Evolutionary conservation across 305 asterid genomes (phyloP), one percentile per base, ranked within the genome.

Genomic region (Fraxinus sp.): DNA sequence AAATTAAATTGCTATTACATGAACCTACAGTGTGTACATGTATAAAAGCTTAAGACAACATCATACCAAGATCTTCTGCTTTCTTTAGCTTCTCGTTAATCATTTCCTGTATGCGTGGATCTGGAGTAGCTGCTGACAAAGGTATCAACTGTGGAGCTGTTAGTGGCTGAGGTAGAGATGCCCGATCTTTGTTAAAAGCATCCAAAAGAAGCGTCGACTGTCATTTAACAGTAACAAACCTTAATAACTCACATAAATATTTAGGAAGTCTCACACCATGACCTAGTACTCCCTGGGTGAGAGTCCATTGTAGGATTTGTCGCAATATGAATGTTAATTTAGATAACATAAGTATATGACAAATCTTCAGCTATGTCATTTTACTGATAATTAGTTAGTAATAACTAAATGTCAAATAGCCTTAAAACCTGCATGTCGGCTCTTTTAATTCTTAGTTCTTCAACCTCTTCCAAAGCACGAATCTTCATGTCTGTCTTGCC

Each of bases 101-200:
- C 95, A 94, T 89, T 84, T 94, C 97, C 83, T 94, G 98, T 72
- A 91, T 88, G 83, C 87, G 94, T 32, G 98, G 93, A 88, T 95
- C 97, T 64, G 97, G 88, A 84, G 92, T 83, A 87, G 91, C 88
- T 24, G 94, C 88, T 52, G 97, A 90, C 81, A 89, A 82, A 71
- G 94, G 91, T 75, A 91, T 88, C 84, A 80, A 79, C 59, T 85
- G 92, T 1, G 92, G 84, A 81, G 93, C 91, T 68, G 93, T 80
- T 77, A 87, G 91, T 76, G 99, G 97, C 89, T 94, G 99, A 39
- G 99, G 95, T 83, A 95, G 91, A 39, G 93, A 87, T 81, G 95
- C 97, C 37, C 98, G 95, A 79, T 95, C 99, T 83, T 89, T 95
- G 93, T 95, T 95, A 91, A 95, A 95, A 77, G 99, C 99, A 86